Conservation (phyloP, 306 rosid genomes). For the Gleditsia sinensis region DNA sequence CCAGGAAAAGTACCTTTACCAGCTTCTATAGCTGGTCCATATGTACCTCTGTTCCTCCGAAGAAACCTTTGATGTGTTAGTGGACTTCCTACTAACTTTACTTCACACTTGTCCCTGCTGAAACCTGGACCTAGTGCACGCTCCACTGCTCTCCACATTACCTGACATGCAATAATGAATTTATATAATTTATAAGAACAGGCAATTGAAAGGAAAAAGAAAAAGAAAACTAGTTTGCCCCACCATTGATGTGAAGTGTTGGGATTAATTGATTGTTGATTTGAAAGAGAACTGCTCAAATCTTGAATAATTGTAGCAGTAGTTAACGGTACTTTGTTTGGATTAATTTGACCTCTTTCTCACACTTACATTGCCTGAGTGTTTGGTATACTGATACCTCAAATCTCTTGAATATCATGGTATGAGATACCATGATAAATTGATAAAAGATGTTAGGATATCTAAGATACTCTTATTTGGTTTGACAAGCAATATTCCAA, state of each 20-base stretch:
- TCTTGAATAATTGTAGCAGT: neutral
- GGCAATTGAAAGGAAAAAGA: neutral
- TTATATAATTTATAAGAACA: neutral
- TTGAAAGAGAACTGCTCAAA: neutral
- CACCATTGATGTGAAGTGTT: neutral
- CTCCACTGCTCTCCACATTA: constrained; percentile 92
- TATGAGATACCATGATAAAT: too few relatives aligned
- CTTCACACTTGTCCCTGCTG: constrained; percentile 82
- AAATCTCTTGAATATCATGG: too few relatives aligned
- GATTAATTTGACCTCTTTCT: neutral
- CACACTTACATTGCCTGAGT: too few relatives aligned
- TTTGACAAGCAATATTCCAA: too few relatives aligned
- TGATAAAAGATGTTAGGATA: too few relatives aligned
- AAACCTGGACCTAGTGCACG: constrained; percentile 76
- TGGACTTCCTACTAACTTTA: constrained; percentile 82
- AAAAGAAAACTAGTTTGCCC: neutral
- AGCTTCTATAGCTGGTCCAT: constrained; percentile 83
- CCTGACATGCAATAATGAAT: constrained; percentile 35
- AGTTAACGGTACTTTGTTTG: neutral
- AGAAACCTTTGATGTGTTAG: constrained; percentile 83
- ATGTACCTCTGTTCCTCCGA: constrained; percentile 66
- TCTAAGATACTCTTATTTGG: too few relatives aligned
- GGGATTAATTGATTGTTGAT: neutral
- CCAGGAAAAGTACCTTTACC: constrained; percentile 73
- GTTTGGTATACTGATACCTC: too few relatives aligned